Conservation (phyloP, 768 basidiomycete species). For the Arthromyces matolae region DNA sequence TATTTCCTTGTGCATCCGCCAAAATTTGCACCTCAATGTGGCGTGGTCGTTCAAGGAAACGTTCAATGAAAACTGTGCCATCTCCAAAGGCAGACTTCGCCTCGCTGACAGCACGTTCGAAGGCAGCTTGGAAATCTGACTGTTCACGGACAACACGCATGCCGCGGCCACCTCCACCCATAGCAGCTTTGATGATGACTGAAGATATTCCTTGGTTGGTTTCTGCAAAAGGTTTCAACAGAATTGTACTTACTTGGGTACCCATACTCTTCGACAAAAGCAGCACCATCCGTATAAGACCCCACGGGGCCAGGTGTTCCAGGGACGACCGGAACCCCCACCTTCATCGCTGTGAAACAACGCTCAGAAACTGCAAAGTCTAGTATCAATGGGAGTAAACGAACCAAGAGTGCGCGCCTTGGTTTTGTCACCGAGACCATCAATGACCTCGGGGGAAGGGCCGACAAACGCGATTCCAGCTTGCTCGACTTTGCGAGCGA, state of each 20-base stretch:
- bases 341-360: constrained; percentile 65
- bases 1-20: constrained; percentile 89
- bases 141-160: constrained; percentile 98
- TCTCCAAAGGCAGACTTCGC: constrained; percentile 97
- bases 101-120: constrained; percentile 90
- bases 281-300: constrained; percentile 70
- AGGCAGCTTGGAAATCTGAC: constrained; percentile 83
- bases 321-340: constrained; percentile 93
- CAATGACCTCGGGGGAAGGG: constrained; percentile 93
- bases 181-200: constrained; percentile 99
- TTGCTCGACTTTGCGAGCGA: constrained; percentile 97
- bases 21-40: constrained; percentile 98
- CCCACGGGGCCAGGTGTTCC: constrained; percentile 95
- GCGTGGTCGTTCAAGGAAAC: constrained; percentile 92
- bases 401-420: constrained; percentile 88
- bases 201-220: too few relatives aligned
- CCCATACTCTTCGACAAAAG: constrained; percentile 93
- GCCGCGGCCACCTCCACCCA: constrained; percentile 98
- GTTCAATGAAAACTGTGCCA: constrained; percentile 98
- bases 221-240: too few relatives aligned
- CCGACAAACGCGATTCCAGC: constrained; percentile 97
- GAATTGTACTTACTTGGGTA: constrained; percentile 74
- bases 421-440: constrained; percentile 97
- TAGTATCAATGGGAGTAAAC: constrained; percentile 9
- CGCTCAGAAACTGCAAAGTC: constrained; percentile 5